Base-by-base conservation (phyloP, 1,139 yeast genomes). In the Suhomyces panamericanus region DNA sequence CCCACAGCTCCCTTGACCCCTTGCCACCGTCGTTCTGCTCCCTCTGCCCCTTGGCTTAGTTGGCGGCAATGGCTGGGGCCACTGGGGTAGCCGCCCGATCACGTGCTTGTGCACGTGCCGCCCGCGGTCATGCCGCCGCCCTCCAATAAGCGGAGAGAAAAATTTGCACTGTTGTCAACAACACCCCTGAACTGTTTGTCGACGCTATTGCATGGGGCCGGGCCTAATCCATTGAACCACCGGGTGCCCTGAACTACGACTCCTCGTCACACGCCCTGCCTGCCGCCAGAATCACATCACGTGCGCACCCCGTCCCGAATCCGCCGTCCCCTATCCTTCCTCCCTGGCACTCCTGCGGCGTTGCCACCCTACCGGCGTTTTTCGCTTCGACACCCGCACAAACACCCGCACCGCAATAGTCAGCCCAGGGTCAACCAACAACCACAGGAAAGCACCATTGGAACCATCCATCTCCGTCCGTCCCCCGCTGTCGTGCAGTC, bases 321-420 rank as follows among this genome's bases (percentile, higher is more conserved):
- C 7, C 35, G 13, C 27, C 31, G 16, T 28, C n/a, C 16, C 28
- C n/a, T 10, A 17, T 13, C 14, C 17, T 7, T 33, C 24, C 29
- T 10, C 36, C 44, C 38, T 30, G 24, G 24, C 24, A 5, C 24
- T 20, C 24, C 24, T 20, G 24, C 24, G 24, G 24, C 24, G 24
- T 20, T 20, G 24, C 24, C 24, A 20, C 24, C 24, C 24, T 20
- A 35, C 32, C 22, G 38, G 29, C 10, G 16, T 34, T 39, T 26
- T 20, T 20, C 24, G 24, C 24, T 20, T 38, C 43, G 44, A 43
- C 49, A 32, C 42, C 29, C 39, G 44, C 46, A 41, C 44, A 35
- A 43, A 48, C 42, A 48, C 42, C 53, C 53, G 41, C 13, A 48
- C 47, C 35, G 48, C 53, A 50, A 38, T 46, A 50, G 38, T 40